Conservation (phyloP, 805 yeast genomes). For the Candida ovalis region DNA sequence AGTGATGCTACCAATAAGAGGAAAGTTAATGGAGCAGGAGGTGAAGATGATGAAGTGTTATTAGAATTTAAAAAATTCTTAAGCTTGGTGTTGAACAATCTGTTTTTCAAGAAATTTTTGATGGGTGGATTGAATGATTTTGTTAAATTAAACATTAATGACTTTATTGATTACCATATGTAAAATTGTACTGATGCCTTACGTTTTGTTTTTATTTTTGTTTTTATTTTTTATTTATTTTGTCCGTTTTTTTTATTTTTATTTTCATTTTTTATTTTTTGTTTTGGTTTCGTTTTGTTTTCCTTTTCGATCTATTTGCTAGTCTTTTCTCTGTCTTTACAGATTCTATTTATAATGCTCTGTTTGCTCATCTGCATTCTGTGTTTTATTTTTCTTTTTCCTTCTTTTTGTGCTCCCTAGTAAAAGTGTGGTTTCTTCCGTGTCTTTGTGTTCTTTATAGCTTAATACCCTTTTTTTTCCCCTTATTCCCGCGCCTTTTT, state of each 20-base stretch:
- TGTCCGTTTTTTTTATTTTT: conserved; percentile 6
- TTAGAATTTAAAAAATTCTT: conserved; percentile 28
- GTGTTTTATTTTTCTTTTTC: no score
- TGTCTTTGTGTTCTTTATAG: neutral
- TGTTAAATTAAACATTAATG: conserved; percentile 29
- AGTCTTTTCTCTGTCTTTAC: no score
- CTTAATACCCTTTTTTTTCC: neutral
- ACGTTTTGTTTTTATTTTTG: neutral
- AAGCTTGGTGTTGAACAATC: conserved; percentile 24
- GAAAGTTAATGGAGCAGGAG: conserved; percentile 10
- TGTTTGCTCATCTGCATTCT: no score
- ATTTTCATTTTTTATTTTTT: neutral
- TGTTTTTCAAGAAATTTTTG: conserved; percentile 22
- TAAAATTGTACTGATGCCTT: conserved; percentile 4
- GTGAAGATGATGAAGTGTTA: conserved; percentile 22
- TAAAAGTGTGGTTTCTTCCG: no score
- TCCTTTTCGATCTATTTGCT: no score
- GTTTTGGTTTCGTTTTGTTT: no score
- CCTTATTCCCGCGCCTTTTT: no score
- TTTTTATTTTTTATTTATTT: neutral
- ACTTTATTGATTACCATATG: conserved; percentile 31
- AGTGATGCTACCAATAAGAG: neutral
- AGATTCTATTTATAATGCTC: no score
- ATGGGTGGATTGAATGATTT: conserved; percentile 27
- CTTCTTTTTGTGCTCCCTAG: no score